phyloP scores from a whole-genome alignment of 768 basidiomycete species.

The Phlebiopsis flavidoalba region DNA sequence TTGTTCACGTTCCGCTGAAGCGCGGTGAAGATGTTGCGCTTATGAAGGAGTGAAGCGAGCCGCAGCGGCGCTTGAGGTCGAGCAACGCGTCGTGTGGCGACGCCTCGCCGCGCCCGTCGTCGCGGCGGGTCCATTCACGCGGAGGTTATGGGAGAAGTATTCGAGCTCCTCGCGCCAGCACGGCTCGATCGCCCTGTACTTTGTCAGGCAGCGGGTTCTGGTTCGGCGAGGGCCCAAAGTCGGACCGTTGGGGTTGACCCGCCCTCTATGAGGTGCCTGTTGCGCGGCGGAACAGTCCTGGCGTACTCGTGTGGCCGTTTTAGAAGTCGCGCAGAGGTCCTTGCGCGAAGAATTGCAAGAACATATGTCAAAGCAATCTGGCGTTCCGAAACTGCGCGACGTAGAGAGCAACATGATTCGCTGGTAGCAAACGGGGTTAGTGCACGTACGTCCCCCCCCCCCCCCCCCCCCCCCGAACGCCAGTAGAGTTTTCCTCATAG shows the following conservation, averaged over 20 bases:
- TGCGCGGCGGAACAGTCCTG: constrained; percentile 76
- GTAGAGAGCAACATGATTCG: constrained; percentile 14
- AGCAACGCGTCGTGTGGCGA: constrained; percentile 78
- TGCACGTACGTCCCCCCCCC: constrained; percentile 86
- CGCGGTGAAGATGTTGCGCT: constrained; percentile 93
- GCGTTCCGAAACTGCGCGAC: constrained; percentile 82
- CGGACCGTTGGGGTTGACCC: constrained; percentile 48
- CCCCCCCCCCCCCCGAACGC: no score
- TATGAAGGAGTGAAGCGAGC: constrained; percentile 77
- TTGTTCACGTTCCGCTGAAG: constrained; percentile 98
- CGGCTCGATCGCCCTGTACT: constrained; percentile 99
- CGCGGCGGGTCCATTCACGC: constrained; percentile 23
- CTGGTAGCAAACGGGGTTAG: neutral
- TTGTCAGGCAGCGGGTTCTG: constrained; percentile 91
- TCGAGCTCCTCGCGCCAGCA: constrained; percentile 96
- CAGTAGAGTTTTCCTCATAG: constrained; percentile 91
- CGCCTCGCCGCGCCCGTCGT: constrained; percentile 49
- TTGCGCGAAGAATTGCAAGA: constrained; percentile 84
- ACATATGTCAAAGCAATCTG: constrained; percentile 94
- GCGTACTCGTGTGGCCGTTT: constrained; percentile 67
- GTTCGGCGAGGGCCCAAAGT: constrained; percentile 57
- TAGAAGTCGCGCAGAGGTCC: constrained; percentile 90
- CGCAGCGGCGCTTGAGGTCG: constrained; percentile 81
- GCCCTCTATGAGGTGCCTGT: constrained; percentile 62
- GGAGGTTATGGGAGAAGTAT: constrained; percentile 96